Percentiles rank a stretch among this genome's conserved stretches.
phyloP scores from a whole-genome alignment of 495 filamentous ascomycete genomes.

The Rhizodiscina lignyota region DNA sequence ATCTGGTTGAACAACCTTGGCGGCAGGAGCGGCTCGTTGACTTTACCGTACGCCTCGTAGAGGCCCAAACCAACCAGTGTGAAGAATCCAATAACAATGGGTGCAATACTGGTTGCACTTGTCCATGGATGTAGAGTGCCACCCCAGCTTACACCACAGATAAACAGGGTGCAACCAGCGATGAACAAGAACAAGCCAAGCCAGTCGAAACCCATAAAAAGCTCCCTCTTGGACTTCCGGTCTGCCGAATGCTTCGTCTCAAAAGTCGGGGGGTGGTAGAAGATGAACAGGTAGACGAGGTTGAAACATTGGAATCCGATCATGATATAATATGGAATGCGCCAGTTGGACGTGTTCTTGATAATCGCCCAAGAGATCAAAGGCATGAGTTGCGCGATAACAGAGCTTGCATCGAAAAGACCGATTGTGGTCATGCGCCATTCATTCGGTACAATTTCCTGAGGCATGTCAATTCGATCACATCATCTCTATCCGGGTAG shows the following conservation, averaged over 20 bases:
- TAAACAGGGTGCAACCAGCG: slow-evolving; percentile 10
- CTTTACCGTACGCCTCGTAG: slow-evolving; percentile 7
- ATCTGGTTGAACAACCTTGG: slow-evolving; percentile 10
- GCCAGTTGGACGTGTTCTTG: slow-evolving; percentile 8
- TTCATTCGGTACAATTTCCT: slow-evolving; percentile 6
- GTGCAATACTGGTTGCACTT: slow-evolving; percentile 7
- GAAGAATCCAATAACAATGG: slow-evolving; percentile 13
- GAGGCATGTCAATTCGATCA: neutral
- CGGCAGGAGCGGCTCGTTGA: slow-evolving; percentile 12
- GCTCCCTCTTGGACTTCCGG: slow-evolving; percentile 4
- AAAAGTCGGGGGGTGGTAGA: slow-evolving; percentile 11
- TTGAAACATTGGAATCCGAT: slow-evolving; percentile 10
- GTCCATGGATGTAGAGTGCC: slow-evolving; percentile 12
- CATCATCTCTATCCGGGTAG: no score
- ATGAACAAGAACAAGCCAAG: slow-evolving; percentile 4
- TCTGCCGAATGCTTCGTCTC: slow-evolving; percentile 8
- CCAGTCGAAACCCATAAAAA: slow-evolving; percentile 8
- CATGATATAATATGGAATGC: slow-evolving; percentile 9
- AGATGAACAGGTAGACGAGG: slow-evolving; percentile 8
- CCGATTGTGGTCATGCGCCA: slow-evolving; percentile 12
- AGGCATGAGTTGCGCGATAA: slow-evolving; percentile 12
- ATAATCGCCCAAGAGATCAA: slow-evolving; percentile 12
- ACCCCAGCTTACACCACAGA: slow-evolving; percentile 14
- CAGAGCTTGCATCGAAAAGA: slow-evolving; percentile 8
- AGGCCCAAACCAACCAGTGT: slow-evolving; percentile 10